phyloP scores from a whole-genome alignment of 768 basidiomycete species.

The Fibroporia radiculosa region DNA sequence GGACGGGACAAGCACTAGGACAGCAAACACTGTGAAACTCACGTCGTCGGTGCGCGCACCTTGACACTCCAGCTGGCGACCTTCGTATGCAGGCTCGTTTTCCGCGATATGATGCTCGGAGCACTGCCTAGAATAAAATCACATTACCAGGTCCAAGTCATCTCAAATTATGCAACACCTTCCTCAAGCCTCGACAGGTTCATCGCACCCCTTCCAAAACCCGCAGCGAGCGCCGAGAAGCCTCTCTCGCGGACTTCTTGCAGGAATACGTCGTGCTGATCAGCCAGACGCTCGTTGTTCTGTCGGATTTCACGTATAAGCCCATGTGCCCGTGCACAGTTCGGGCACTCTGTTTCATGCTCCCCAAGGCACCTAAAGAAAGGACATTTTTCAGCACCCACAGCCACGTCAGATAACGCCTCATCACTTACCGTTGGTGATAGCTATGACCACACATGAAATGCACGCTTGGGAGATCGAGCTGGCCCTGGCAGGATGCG shows the following conservation, averaged over 20 bases:
- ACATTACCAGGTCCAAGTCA: too few relatives aligned
- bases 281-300: slow-evolving; percentile 78
- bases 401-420: background rate
- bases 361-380: slow-evolving; percentile 73
- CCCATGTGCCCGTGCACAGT: slow-evolving; percentile 80
- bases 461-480: slow-evolving; percentile 90
- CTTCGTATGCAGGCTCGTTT: too few relatives aligned
- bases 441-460: slow-evolving; percentile 99
- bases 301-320: slow-evolving; percentile 84
- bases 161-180: slow-evolving; percentile 12
- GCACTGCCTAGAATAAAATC: too few relatives aligned
- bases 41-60: too few relatives aligned
- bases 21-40: too few relatives aligned
- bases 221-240: slow-evolving; percentile 62
- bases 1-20: too few relatives aligned
- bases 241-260: slow-evolving; percentile 65
- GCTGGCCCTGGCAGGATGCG: slow-evolving; percentile 78
- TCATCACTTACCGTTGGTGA: slow-evolving; percentile 68
- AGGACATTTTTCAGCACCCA: background rate
- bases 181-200: slow-evolving; percentile 24
- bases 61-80: too few relatives aligned
- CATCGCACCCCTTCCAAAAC: slow-evolving; percentile 62
- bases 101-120: too few relatives aligned
- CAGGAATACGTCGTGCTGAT: slow-evolving; percentile 76
- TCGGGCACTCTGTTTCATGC: slow-evolving; percentile 84